phyloP scores from a whole-genome alignment of 495 filamentous ascomycete species.

The Talaromyces stipitatus region DNA sequence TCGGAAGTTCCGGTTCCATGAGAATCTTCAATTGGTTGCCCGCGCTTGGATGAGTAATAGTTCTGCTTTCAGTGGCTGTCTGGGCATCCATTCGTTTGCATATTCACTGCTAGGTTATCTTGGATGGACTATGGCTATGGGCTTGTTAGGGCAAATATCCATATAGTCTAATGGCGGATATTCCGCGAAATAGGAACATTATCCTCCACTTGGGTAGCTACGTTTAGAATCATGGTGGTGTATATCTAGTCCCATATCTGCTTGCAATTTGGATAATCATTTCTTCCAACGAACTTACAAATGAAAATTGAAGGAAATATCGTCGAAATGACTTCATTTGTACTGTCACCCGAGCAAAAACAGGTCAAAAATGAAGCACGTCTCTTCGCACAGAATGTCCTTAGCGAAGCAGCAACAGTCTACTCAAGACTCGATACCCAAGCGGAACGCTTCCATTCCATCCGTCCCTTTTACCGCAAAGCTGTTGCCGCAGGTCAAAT shows the following conservation, averaged over 20 bases:
- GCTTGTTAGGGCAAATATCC: not conserved
- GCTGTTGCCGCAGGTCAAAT: conserved; percentile 38
- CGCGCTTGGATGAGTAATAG: not conserved
- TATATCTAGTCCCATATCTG: not conserved
- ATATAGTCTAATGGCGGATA: not conserved
- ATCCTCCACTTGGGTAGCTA: too few species aligned
- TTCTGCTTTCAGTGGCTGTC: too few species aligned
- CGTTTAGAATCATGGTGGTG: too few species aligned
- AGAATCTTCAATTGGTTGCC: not conserved
- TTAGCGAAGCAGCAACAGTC: not conserved
- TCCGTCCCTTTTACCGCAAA: conserved; percentile 32
- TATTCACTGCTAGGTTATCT: too few species aligned
- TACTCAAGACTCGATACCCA: not conserved
- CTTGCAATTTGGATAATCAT: not conserved
- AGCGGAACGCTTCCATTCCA: conserved; percentile 35
- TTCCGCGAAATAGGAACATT: not conserved
- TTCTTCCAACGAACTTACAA: not conserved
- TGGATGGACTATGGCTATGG: not conserved
- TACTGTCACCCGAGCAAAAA: not conserved
- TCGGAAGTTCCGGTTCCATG: not conserved
- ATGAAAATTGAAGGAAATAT: not conserved
- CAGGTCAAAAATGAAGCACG: not conserved
- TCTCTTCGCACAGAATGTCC: not conserved
- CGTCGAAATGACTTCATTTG: not conserved
- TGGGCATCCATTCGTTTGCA: too few species aligned